phyloP scores from a whole-genome alignment of 2,329 filamentous ascomycete genomes.

The Scedosporium minutisporum region DNA sequence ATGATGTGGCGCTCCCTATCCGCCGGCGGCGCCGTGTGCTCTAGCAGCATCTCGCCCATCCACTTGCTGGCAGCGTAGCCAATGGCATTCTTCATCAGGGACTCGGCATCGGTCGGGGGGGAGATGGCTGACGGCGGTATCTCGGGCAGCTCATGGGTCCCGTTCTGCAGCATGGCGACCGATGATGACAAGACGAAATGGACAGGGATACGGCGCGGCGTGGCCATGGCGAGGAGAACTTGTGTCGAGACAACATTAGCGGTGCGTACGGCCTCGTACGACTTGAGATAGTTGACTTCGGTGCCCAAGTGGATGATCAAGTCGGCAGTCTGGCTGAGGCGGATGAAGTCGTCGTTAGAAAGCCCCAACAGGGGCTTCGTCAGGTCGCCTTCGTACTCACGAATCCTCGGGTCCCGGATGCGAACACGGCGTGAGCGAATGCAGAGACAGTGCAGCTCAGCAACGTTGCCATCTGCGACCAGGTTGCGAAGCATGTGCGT shows the following conservation, averaged over 20 bases:
- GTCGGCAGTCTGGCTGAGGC: slow-evolving; percentile 11
- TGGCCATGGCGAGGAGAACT: slow-evolving; percentile 20
- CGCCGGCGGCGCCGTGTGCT: too few relatives aligned
- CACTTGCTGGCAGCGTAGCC: too few relatives aligned
- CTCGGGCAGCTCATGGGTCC: background rate
- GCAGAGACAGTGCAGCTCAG: slow-evolving; percentile 33
- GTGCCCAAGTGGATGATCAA: slow-evolving; percentile 45
- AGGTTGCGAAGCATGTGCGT: slow-evolving; percentile 24
- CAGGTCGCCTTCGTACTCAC: slow-evolving; percentile 18
- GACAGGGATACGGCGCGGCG: slow-evolving; percentile 14
- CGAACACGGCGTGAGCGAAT: slow-evolving; percentile 14
- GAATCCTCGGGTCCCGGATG: slow-evolving; percentile 10
- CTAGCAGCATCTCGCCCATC: too few relatives aligned
- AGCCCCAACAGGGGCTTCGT: slow-evolving; percentile 14
- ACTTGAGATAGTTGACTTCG: slow-evolving; percentile 24
- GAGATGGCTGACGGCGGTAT: too few relatives aligned
- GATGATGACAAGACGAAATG: slow-evolving; percentile 20
- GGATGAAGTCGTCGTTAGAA: background rate
- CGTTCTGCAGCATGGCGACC: slow-evolving; percentile 8
- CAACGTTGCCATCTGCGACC: slow-evolving; percentile 17
- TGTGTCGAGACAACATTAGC: slow-evolving; percentile 26
- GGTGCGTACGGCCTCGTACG: slow-evolving; percentile 22
- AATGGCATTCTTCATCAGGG: too few relatives aligned
- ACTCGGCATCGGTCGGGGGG: too few relatives aligned
- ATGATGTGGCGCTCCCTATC: too few relatives aligned